Conservation (phyloP, 139 green algal species). For the Chlamydomonas schloesseri region DNA sequence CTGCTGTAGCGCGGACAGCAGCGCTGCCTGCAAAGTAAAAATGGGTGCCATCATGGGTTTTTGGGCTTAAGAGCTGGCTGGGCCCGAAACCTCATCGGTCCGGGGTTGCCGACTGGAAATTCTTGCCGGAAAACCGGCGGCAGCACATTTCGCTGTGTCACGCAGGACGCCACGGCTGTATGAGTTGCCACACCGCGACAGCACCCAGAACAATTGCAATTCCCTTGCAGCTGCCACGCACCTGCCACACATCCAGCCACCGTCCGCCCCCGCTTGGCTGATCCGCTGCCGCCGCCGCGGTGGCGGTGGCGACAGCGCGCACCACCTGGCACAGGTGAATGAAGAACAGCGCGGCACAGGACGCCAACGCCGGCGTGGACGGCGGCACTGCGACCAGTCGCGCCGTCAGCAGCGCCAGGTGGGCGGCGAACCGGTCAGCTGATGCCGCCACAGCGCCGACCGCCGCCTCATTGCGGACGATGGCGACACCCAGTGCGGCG, state of each 20-base stretch:
- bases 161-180: too few species aligned
- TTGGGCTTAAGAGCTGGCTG: too few species aligned
- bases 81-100: too few species aligned
- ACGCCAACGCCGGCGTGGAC: not conserved
- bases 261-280: not conserved
- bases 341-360: not conserved
- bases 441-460: not conserved
- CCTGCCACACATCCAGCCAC: not conserved
- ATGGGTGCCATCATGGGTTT: too few species aligned
- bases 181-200: too few species aligned
- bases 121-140: too few species aligned
- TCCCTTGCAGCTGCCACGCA: not conserved
- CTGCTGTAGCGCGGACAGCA: not conserved
- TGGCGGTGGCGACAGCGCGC: not conserved
- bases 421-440: slow-evolving; percentile 12
- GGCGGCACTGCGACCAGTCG: not conserved
- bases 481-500: too few species aligned
- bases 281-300: not conserved
- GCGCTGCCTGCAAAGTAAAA: not conserved
- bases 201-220: too few species aligned
- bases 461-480: not conserved
- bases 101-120: too few species aligned
- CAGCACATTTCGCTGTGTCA: too few species aligned
- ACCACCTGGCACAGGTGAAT: too few species aligned
- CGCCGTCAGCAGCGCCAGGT: slow-evolving; percentile 9